A percentile compares a stretch with the other conserved stretches of the same genome.
phyloP scores from a whole-genome alignment of 2,329 filamentous ascomycete species.

The Penicillium italicum region DNA sequence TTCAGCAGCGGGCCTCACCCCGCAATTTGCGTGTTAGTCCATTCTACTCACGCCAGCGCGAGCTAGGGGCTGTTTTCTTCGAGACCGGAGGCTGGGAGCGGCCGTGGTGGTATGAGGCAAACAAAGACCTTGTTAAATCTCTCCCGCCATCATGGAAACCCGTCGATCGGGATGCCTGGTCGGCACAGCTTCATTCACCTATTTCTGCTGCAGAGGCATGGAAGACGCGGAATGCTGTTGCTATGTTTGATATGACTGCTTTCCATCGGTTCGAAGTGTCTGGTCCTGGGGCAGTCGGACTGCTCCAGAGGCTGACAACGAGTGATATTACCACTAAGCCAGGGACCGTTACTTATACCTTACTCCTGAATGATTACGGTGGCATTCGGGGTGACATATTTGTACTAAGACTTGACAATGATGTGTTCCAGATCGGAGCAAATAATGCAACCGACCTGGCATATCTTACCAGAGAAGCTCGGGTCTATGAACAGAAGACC shows the following conservation, averaged over 20 bases:
- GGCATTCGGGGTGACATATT: constrained; percentile 57
- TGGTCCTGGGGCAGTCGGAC: constrained; percentile 54
- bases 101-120: constrained; percentile 60
- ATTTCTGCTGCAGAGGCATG: constrained; percentile 60
- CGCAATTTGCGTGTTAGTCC: constrained; percentile 58
- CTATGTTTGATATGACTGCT: constrained; percentile 62
- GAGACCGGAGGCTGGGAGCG: constrained; percentile 60
- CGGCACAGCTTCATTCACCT: constrained; percentile 55
- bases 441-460: constrained; percentile 55
- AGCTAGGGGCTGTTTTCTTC: constrained; percentile 54
- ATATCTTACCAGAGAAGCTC: constrained; percentile 55
- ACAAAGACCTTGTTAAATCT: constrained; percentile 49
- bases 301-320: constrained; percentile 51
- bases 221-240: constrained; percentile 61
- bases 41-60: constrained; percentile 53
- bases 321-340: constrained; percentile 42
- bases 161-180: constrained; percentile 57
- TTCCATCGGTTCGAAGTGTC: constrained; percentile 57
- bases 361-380: constrained; percentile 54
- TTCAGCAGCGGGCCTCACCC: constrained; percentile 56
- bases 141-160: constrained; percentile 56
- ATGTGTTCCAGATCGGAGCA: constrained; percentile 51
- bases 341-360: constrained; percentile 54
- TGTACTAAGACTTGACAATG: constrained; percentile 50
- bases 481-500: constrained; percentile 42